Evolutionary conservation across 2,329 filamentous ascomycete species (phyloP), one percentile per base, ranked within the genome.

Genomic region (Colletotrichum sp.): DNA sequence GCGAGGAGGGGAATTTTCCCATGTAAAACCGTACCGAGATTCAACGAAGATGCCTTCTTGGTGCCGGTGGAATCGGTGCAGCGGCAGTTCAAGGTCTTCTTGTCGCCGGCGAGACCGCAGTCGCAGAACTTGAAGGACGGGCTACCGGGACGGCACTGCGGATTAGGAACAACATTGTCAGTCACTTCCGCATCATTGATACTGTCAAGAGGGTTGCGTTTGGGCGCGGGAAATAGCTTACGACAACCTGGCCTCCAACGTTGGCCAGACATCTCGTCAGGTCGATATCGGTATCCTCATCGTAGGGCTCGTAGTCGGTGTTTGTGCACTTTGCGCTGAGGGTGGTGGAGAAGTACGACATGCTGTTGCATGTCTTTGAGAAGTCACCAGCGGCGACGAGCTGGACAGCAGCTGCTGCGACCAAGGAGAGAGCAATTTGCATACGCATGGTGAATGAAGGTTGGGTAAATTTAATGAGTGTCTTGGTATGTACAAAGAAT

Each of bases 141-240:
- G 44, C 44, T 52, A 13, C 44, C 44, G n/a, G 44, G 44, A 52
- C 44, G 44, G 44, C 44, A 52, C 44, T 52, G 6, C n/a, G 44
- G 44, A 13, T 52, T 21, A 3, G 2, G 1, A 52, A 52, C 0
- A 4, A 8, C 10, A 13, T 52, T 52, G n/a, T 52, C n/a, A 52
- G 44, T 5, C 3, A 21, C 0, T 6, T 52, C 44, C 6, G 4
- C 1, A 5, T 52, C 0, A 0, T 13, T 1, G 12, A 21, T 0
- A 21, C 44, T 5, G 1, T 0, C 44, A 13, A 52, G 0, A 13
- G 3, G 1, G 0, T 52, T 52, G 44, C 3, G 36, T 52, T 21
- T 8, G 6, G n/a, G 2, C 4, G 4, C 0, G 44, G 44, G 6
- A 21, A 8, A 8, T 8, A 8, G 44, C 44, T 52, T 52, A 52